Evolutionary conservation across 345 rosid genomes (phyloP), one percentile per base, ranked within the genome.

Genomic region (Ricinus communis): DNA sequence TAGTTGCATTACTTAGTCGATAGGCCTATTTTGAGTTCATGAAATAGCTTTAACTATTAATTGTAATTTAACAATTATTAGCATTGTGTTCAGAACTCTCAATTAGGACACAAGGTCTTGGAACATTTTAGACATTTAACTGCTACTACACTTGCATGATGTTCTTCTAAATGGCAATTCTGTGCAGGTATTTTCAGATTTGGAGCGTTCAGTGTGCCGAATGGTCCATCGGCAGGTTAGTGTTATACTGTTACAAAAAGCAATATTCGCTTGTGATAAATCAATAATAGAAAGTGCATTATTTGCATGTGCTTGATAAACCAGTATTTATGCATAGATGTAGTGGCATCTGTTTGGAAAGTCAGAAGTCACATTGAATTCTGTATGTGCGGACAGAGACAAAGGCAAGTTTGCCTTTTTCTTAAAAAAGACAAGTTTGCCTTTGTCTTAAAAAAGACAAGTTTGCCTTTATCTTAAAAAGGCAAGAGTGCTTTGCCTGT

Each of bases 191-290:
- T 80, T 96, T 60, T 96, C 97, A 19, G 97, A 96, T 85, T 71
- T 96, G 80, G 97, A 96, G 73, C 98, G 96, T 46, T 96, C 98
- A 36, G 88, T 83, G 14, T 96, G 98, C 81, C 92, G 99, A 61
- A 96, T 96, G 97, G 87, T 91, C 68, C 97, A 96, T 79, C 82
- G 84, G 57, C 98, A 93, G 96, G 98, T 96, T 65, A 61, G 90
- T 81, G 24, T 70, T 66, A 50, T 61, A 19, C 25, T 68, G 31
- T 56, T 46, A 38, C 78, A 45, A 62, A 45, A 64, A 45, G 38
- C 45, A 22, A 64, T 13, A 14, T 0, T 30, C 21, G 28, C 36
- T 54, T 9, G 21, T 21, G 31, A 30, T 30, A 2, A 16, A 57
- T 57, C n/a, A 57, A 13, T 57, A 16, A 40, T 43, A 4, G n/a